These are phyloP conservation scores for Trametes gibbosa DNA, from an alignment of 768 basidiomycete species.

Conservation along the genomic window DNA sequence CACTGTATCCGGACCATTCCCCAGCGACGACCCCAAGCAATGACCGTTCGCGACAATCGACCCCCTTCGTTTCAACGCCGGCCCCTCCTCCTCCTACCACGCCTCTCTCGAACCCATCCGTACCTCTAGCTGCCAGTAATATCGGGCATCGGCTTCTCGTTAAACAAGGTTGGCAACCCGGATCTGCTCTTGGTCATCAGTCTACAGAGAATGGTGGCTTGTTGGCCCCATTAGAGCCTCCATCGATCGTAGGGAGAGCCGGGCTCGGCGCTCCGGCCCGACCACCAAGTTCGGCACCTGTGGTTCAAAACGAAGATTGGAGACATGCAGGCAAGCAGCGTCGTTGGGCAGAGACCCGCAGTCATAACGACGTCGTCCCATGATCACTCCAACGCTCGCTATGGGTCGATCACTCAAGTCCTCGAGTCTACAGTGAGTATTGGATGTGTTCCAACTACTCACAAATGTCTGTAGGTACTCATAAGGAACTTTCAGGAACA, in stretches of 20 bases:
- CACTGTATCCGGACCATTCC: conserved; percentile 50
- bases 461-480: not conserved
- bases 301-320: conserved; percentile 32
- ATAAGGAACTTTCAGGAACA: not conserved
- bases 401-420: no score
- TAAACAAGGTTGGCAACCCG: conserved; percentile 79
- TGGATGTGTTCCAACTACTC: no score
- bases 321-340: conserved; percentile 40
- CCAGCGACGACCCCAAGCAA: conserved; percentile 36
- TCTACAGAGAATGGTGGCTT: conserved; percentile 41
- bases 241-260: conserved; percentile 40
- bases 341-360: conserved; percentile 35
- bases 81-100: conserved; percentile 25
- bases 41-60: conserved; percentile 2
- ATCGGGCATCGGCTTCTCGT: conserved; percentile 66
- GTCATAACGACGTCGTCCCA: not conserved
- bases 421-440: not conserved
- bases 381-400: no score
- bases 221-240: conserved; percentile 57
- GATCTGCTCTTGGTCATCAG: conserved; percentile 47
- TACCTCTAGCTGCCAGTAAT: conserved; percentile 54
- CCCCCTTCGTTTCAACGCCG: conserved; percentile 8
- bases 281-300: conserved; percentile 22
- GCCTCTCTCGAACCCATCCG: conserved; percentile 40
- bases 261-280: conserved; percentile 47